Base-by-base conservation (phyloP, 805 yeast species). In the Lipomyces sp. region DNA sequence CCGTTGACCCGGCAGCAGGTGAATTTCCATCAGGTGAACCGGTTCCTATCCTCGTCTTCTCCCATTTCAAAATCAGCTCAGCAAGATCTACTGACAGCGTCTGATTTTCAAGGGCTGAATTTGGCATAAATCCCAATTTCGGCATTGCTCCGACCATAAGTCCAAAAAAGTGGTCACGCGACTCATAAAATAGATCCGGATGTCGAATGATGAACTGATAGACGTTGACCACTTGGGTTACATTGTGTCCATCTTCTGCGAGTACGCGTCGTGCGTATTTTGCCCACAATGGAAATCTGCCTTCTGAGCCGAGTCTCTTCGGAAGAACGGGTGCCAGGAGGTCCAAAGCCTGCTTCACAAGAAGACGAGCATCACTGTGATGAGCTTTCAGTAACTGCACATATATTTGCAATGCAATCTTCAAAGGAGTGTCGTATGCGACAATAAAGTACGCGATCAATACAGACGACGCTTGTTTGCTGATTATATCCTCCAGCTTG, bases 181-280 rank as follows among this genome's bases (percentile, higher is more conserved):
- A 90, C 46, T 81, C 81, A 63, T 79, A 91, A 67, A 93, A 93
- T 45, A 88, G 70, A 51, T 84, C 91, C 0, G 95, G 80, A 60
- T 93, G 95, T 44, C 82, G 84, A 31, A 87, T 87, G 67, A 93
- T 80, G 61, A 91, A 88, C 63, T 88, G 95, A 60, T 88, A 93
- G 11, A 93, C 85, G 53, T 86, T 85, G 53, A 86, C 72, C 34
- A 90, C 96, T 63, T 88, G 96, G 1, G 83, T 80, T 2, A 88
- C 89, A 61, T 81, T 88, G 64, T 83, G 85, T 0, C 93, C 91
- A 63, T 89, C 95, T 64, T 95, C 98, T 1, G 90, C 82, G 13
- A 93, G 74, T 1, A 91, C 93, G 45, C 97, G 76, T 58, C 97
- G 81, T 0, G 96, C 95, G 90, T 96, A 89, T 59, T 86, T 90